These are phyloP conservation scores for Fusarium sterilihyphosum DNA, from an alignment of 2,329 filamentous ascomycete species.

Conservation along the genomic window DNA sequence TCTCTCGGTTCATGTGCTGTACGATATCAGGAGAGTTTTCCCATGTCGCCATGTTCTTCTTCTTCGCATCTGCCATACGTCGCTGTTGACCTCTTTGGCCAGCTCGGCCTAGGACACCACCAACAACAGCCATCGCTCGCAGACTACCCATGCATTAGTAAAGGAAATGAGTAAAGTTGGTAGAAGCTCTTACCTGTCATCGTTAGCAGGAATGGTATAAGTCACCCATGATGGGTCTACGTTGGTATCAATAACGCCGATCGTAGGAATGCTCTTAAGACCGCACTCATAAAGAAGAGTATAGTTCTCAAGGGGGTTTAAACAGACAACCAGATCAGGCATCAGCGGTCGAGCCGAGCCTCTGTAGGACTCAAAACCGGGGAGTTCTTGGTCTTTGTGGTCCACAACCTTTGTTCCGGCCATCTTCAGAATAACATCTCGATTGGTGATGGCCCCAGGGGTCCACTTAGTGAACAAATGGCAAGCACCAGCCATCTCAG, in stretches of 20 bases:
- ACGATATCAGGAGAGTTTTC: conserved; percentile 56
- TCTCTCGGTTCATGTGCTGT: conserved; percentile 51
- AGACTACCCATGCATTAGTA: conserved; percentile 65
- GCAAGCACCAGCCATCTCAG: conserved; percentile 79
- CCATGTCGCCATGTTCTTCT: conserved; percentile 71
- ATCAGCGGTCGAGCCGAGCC: conserved; percentile 72
- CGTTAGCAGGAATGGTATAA: conserved; percentile 95
- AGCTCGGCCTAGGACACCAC: conserved; percentile 84
- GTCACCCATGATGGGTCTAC: conserved; percentile 93
- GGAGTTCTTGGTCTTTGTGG: conserved; percentile 69
- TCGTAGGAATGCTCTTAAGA: conserved; percentile 87
- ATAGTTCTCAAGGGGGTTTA: conserved; percentile 95
- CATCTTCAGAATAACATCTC: conserved; percentile 82
- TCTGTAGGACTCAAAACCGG: conserved; percentile 73
- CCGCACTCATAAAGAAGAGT: conserved; percentile 91
- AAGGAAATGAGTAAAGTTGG: neutral
- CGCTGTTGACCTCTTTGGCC: conserved; percentile 79
- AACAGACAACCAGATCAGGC: conserved; percentile 89
- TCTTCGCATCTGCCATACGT: conserved; percentile 69
- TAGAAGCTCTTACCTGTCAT: conserved; percentile 76
- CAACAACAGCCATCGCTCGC: conserved; percentile 82
- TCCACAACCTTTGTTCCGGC: conserved; percentile 81
- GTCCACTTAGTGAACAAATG: conserved; percentile 95
- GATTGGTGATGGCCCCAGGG: conserved; percentile 91
- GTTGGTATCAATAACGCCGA: conserved; percentile 94